Conservation (phyloP, 2,329 filamentous ascomycete species). For the Colletotrichum noveboracense region DNA sequence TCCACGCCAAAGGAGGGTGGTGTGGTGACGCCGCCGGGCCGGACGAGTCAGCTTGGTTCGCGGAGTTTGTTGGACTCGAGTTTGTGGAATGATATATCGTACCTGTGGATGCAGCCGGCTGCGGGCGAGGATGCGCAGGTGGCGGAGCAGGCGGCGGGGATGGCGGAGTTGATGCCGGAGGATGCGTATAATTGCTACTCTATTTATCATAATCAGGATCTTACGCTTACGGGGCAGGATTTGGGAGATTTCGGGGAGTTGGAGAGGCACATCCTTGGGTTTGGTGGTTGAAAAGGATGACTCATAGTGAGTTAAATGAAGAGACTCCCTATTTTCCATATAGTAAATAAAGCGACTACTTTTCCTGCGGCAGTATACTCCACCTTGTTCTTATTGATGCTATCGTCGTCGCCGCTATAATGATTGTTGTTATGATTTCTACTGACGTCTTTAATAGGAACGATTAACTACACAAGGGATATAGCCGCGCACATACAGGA, state of each 20-base stretch:
- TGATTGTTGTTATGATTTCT: too few species aligned
- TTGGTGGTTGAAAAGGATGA: background rate
- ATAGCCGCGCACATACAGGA: too few species aligned
- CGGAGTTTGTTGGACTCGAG: slow-evolving; percentile 13
- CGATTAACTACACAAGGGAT: fast-evolving
- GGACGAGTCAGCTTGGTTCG: background rate
- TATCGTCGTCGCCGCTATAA: too few species aligned
- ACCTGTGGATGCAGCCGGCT: slow-evolving; percentile 1
- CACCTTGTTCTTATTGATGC: fast-evolving
- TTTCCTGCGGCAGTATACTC: too few species aligned
- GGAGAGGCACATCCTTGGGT: background rate
- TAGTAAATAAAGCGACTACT: too few species aligned
- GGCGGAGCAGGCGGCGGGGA: background rate
- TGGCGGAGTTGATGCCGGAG: background rate
- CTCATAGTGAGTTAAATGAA: too few species aligned
- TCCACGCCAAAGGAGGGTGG: background rate
- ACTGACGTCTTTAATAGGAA: fast-evolving
- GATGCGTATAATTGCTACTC: background rate
- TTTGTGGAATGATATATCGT: slow-evolving; percentile 17
- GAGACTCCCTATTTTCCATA: fast-evolving
- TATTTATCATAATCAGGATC: slow-evolving; percentile 1
- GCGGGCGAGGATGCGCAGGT: background rate
- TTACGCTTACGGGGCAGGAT: background rate
- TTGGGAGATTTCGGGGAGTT: slow-evolving; percentile 8
- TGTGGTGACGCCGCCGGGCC: background rate